A percentile compares a stretch with the other conserved stretches of the same genome.
Conservation (phyloP, 139 green algal species). For the Diplosphaera chodatii region DNA sequence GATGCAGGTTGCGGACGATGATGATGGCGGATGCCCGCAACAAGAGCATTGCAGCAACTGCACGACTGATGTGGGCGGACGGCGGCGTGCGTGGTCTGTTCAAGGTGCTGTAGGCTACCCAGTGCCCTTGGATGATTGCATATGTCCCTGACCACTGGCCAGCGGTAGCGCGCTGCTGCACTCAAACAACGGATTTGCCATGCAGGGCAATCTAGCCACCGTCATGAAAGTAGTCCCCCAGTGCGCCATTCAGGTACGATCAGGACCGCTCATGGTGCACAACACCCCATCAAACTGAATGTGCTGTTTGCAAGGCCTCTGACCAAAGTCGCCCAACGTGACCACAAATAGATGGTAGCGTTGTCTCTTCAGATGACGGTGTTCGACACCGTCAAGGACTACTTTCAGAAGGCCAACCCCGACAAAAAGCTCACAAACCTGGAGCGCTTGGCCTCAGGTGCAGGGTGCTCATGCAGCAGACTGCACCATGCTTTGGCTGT, state of each 20-base stretch:
- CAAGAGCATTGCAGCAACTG: not conserved
- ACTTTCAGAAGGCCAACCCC: slow-evolving; percentile 1
- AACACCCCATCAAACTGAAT: too few species aligned
- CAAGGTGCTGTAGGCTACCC: too few species aligned
- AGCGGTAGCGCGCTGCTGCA: too few species aligned
- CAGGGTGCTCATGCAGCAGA: too few species aligned
- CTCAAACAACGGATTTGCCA: too few species aligned
- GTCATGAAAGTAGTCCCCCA: slow-evolving; percentile 17
- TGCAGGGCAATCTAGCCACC: slow-evolving; percentile 25
- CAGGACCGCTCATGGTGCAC: too few species aligned
- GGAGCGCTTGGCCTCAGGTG: slow-evolving; percentile 6
- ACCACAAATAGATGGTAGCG: too few species aligned
- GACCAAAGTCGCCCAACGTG: too few species aligned
- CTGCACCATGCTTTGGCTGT: too few species aligned
- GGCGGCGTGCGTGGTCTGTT: slow-evolving; percentile 20
- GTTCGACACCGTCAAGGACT: slow-evolving; percentile 16
- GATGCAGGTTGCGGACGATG: slow-evolving; percentile 10
- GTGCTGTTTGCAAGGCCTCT: too few species aligned
- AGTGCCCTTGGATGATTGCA: too few species aligned
- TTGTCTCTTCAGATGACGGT: slow-evolving; percentile 17
- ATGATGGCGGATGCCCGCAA: slow-evolving; percentile 14
- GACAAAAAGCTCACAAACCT: slow-evolving; percentile 1
- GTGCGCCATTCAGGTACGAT: slow-evolving; percentile 6
- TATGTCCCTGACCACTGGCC: too few species aligned
- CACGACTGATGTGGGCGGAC: slow-evolving; percentile 16